A percentile compares a stretch with the other conserved stretches of the same genome.
phyloP scores from a whole-genome alignment of 306 rosid genomes.

The Malus orientalis region DNA sequence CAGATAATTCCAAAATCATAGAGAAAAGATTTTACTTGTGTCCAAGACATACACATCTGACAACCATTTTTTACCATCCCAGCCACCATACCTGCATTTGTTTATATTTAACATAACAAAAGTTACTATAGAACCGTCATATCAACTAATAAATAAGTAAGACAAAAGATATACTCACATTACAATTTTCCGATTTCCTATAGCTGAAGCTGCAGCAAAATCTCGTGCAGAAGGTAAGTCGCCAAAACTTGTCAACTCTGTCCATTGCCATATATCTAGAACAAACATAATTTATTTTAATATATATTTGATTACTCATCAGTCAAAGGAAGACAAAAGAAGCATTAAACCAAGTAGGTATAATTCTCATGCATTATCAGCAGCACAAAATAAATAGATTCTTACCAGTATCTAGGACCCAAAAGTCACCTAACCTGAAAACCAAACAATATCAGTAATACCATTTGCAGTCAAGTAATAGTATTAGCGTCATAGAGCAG shows the following conservation, averaged over 20 bases:
- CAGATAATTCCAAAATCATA: conserved; percentile 1
- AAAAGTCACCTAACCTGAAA: conserved; percentile 92
- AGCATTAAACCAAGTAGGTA: conserved; percentile 1
- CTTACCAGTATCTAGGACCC: conserved; percentile 96
- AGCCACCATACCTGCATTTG: conserved; percentile 86
- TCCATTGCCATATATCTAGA: conserved; percentile 98
- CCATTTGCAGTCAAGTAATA: background rate
- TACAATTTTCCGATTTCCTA: conserved; percentile 84
- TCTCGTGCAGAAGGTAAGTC: conserved; percentile 91
- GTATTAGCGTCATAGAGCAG: background rate
- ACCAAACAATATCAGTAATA: conserved; percentile 21
- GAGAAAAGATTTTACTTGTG: conserved; percentile 53
- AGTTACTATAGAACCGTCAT: conserved; percentile 2
- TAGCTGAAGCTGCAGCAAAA: conserved; percentile 87
- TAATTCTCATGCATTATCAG: background rate
- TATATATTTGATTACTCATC: background rate
- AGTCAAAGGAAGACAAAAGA: background rate
- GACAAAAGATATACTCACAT: conserved; percentile 43
- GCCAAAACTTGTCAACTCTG: conserved; percentile 89
- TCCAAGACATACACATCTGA: conserved; percentile 90
- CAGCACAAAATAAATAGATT: conserved; percentile 6
- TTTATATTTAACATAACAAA: conserved; percentile 11
- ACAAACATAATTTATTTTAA: background rate
- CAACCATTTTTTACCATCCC: conserved; percentile 98
- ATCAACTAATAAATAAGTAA: background rate